A percentile compares a stretch with the other conserved stretches of the same genome.
phyloP scores from a whole-genome alignment of 106 monocot genomes.

The Acanthochlamys bracteata region DNA sequence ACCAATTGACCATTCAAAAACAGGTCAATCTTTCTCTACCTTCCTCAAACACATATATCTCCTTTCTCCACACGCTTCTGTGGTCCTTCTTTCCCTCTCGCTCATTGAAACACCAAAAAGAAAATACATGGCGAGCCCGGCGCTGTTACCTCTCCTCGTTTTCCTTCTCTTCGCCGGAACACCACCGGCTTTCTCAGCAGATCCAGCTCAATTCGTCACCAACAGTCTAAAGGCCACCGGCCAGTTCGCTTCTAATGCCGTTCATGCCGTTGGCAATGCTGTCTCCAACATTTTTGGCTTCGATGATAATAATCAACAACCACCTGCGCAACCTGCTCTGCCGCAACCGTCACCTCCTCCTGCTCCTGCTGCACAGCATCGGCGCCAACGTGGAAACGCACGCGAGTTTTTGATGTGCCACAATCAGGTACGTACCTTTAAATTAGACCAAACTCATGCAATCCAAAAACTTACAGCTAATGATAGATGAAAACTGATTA shows the following conservation, averaged over 20 bases:
- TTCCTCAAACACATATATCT: no score
- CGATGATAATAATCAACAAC: neutral
- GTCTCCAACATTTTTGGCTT: neutral
- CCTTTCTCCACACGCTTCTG: neutral
- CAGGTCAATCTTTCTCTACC: no score
- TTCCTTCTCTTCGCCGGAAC: neutral
- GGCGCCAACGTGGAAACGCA: neutral
- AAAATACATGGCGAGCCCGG: neutral
- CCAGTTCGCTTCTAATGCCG: neutral
- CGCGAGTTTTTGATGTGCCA: slow-evolving; percentile 25
- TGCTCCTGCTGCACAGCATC: neutral
- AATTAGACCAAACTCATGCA: no score
- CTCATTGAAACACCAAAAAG: neutral
- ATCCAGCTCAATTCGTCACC: neutral
- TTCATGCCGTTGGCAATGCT: neutral
- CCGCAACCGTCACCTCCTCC: neutral
- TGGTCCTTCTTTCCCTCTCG: neutral
- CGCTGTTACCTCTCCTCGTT: neutral
- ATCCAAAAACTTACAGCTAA: no score
- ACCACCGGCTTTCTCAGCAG: neutral
- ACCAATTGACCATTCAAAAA: no score
- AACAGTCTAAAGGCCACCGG: neutral
- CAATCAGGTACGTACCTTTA: slow-evolving; percentile 6
- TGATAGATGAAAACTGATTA: no score
- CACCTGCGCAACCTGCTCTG: neutral